Evolutionary conservation across 2,329 filamentous ascomycete genomes (phyloP), one percentile per base, ranked within the genome.

Genomic region (Beauveria caledonica): DNA sequence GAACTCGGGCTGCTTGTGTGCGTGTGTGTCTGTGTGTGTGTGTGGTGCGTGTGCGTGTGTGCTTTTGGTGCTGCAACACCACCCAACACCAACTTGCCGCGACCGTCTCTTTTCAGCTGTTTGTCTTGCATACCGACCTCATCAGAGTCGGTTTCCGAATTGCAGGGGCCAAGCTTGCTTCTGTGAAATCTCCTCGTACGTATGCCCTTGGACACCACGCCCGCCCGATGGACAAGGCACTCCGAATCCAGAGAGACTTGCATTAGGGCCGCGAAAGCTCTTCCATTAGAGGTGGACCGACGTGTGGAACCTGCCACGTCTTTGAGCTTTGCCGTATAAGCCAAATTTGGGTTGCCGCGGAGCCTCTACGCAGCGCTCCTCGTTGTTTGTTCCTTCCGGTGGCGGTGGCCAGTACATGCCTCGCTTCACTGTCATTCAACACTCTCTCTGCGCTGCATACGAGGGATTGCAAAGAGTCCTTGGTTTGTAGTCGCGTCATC

Each of bases 221-320:
- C 39, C 23, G 21, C 17, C 36, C n/a, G 19, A 33, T 49, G 44
- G 19, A 27, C 27, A 23, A 44, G 21, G 21, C 7, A n/a, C n/a
- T 51, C n/a, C 25, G 23, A 49, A 44, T 44, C 5, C 44, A 55
- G 27, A 58, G 39, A 58, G 23, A 51, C 56, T 51, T 58, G 56
- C 56, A 45, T 51, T 23, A 51, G 56, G 42, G 23, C 36, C 46
- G 17, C 55, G 27, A 40, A 50, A 51, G 51, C 36, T 25, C 44
- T 13, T 51, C 51, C n/a, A 25, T 51, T 19, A 3, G 21, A 50
- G 56, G 56, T 58, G 56, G 46, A 58, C 25, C 46, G 46, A 44
- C 33, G 40, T 17, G 56, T 58, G 56, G 56, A 25, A 58, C 56
- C 46, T 29, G 56, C 36, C 56, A 58, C 56, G 45, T 51, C 56